Evolutionary conservation across 2,329 filamentous ascomycete species (phyloP), one percentile per base, ranked within the genome.

Genomic region (Pseudopithomyces maydicus): DNA sequence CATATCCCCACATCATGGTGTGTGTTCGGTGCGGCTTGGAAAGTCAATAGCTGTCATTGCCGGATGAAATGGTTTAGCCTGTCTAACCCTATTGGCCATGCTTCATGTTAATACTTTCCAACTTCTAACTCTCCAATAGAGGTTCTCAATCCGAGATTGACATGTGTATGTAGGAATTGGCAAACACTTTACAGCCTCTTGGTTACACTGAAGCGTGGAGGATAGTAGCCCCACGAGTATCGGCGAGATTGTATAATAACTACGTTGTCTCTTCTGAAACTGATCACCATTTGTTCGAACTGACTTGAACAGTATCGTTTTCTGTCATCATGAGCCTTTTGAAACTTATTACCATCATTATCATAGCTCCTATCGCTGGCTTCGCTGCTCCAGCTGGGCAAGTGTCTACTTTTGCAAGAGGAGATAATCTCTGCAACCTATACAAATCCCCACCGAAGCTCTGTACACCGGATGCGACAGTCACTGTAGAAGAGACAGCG

Each of bases 371-470:
- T 35, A 59, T 64, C n/a, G 46, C 42, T 15, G 62, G 55, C 8
- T 48, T 62, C 17, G 62, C 62, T 26, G 57, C 62, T 44, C 62
- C 62, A 22, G 46, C 54, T 15, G 50, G 41, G 22, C 44, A 56
- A 20, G 39, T 48, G 20, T 38, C 42, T n/a, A 33, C 19, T 2
- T 33, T 23, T 15, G 23, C 15, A 22, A 50, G 52, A 52, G 54
- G 62, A 7, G 62, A 65, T n/a, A 63, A 65, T 43, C 49, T 65
- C 10, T 65, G 62, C 58, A 59, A 51, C 35, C 48, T 55, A 42
- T 59, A 61, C 47, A 61, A 65, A 39, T 53, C 56, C 11, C 62
- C 62, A 5, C 62, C 62, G 10, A 20, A 56, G 26, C 45, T 61
- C 15, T 65, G 62, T 56, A 57, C 54, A 3, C 62, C 62, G 8